Percentiles rank a stretch among this genome's conserved stretches.
Conservation (phyloP, 2,329 filamentous ascomycete genomes). For the Hysterium pulicare region DNA sequence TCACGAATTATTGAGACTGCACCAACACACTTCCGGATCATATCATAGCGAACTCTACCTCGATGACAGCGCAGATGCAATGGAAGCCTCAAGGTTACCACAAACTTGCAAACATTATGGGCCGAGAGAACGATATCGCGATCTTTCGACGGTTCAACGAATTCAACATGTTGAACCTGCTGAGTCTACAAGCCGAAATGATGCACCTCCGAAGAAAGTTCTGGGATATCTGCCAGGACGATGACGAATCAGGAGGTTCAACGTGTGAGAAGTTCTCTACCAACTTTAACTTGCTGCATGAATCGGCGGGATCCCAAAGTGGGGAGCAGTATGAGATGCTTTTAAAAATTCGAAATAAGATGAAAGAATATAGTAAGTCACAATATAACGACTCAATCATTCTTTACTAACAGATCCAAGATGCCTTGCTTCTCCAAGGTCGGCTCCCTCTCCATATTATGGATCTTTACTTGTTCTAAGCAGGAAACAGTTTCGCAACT, state of each 20-base stretch:
- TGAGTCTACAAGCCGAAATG: not conserved
- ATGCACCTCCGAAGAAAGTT: not conserved
- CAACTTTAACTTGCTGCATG: not conserved
- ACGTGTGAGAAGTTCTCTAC: no score
- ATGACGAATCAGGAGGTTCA: no score
- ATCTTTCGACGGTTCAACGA: not conserved
- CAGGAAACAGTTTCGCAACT: no score
- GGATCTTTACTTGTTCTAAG: no score
- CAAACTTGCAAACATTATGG: not conserved
- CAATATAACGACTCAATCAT: no score
- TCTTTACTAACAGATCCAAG: no score
- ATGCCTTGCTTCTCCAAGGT: no score
- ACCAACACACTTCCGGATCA: no score
- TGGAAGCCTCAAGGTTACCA: not conserved
- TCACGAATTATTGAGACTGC: no score
- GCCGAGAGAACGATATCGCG: not conserved
- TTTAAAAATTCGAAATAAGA: not conserved
- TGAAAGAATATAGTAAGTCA: not conserved
- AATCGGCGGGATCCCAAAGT: not conserved
- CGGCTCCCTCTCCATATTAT: no score
- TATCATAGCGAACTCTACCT: not conserved
- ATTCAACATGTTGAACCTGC: not conserved
- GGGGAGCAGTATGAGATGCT: not conserved
- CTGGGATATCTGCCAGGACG: not conserved
- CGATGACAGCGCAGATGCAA: not conserved